Conservation (phyloP, 2,329 filamentous ascomycete genomes). For the Cercospora sp. region DNA sequence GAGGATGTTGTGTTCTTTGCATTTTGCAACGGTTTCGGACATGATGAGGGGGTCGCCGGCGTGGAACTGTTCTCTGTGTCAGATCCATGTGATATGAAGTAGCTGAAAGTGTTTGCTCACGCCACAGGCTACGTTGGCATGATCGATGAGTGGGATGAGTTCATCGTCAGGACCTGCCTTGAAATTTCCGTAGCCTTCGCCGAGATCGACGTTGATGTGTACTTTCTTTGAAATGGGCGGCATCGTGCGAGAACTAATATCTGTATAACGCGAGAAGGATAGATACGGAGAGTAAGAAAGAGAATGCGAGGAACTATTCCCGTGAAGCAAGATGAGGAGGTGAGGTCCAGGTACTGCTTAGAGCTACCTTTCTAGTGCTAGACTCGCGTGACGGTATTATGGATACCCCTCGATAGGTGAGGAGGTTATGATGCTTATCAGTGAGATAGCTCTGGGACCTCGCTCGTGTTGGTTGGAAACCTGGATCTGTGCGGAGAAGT, state of each 20-base stretch:
- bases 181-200: conserved; percentile 55
- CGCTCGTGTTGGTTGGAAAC: neutral
- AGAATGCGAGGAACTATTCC: conserved; percentile 20
- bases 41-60: conserved; percentile 64
- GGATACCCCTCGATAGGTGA: conserved; percentile 12
- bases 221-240: conserved; percentile 54
- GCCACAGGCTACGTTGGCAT: conserved; percentile 60
- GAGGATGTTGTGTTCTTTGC: conserved; percentile 58
- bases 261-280: no score
- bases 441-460: conserved; percentile 14
- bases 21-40: conserved; percentile 59
- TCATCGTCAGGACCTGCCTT: conserved; percentile 60
- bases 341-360: conserved; percentile 15
- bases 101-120: conserved; percentile 1
- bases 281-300: no score
- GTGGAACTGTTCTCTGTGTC: conserved; percentile 31
- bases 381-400: conserved; percentile 2
- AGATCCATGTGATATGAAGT: neutral
- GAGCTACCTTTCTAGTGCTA: conserved; percentile 8
- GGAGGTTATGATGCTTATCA: conserved; percentile 25
- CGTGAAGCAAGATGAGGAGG: neutral
- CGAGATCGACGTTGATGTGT: conserved; percentile 56
- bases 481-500: neutral
- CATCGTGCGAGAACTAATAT: conserved; percentile 38
- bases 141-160: conserved; percentile 61